A percentile compares a stretch with the other conserved stretches of the same genome.
Evolutionary conservation across 2,329 filamentous ascomycete genomes (phyloP).

Genomic region (Didymella pinodella): DNA sequence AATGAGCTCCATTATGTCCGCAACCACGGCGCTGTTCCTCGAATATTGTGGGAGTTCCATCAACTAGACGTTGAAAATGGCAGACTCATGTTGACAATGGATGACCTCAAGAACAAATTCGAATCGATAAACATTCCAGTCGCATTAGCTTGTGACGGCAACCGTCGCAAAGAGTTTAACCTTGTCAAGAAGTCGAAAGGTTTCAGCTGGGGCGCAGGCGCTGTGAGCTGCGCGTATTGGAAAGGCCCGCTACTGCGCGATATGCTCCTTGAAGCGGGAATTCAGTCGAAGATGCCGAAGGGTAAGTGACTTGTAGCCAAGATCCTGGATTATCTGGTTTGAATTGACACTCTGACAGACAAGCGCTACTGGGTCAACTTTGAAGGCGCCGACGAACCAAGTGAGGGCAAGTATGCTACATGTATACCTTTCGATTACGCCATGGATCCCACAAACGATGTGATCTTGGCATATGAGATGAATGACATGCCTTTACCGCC

Average conservation of each 20-base stretch:
- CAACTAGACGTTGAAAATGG: constrained; percentile 56
- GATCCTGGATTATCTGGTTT: no score
- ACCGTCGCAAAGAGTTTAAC: constrained; percentile 63
- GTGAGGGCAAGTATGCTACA: constrained; percentile 61
- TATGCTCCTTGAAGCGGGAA: constrained; percentile 56
- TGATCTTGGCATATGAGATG: constrained; percentile 49
- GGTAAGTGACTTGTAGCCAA: neutral
- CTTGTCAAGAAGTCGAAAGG: constrained; percentile 60
- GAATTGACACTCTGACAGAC: neutral
- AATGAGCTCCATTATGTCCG: constrained; percentile 62
- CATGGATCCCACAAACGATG: constrained; percentile 22
- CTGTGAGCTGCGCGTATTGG: constrained; percentile 59
- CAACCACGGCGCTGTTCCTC: constrained; percentile 63
- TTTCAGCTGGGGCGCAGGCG: constrained; percentile 64
- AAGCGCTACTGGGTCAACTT: constrained; percentile 58
- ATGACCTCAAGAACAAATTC: constrained; percentile 57
- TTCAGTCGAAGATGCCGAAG: constrained; percentile 30
- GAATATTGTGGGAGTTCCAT: constrained; percentile 60
- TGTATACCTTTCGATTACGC: constrained; percentile 52
- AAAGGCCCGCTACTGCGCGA: constrained; percentile 53
- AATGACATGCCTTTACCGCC: constrained; percentile 55
- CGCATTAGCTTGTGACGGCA: constrained; percentile 65
- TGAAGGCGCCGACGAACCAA: constrained; percentile 58
- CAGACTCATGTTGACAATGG: constrained; percentile 52
- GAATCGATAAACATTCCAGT: constrained; percentile 61